Conservation (phyloP, 371 early-diverging fungal species). For the Coemansia sp. region DNA sequence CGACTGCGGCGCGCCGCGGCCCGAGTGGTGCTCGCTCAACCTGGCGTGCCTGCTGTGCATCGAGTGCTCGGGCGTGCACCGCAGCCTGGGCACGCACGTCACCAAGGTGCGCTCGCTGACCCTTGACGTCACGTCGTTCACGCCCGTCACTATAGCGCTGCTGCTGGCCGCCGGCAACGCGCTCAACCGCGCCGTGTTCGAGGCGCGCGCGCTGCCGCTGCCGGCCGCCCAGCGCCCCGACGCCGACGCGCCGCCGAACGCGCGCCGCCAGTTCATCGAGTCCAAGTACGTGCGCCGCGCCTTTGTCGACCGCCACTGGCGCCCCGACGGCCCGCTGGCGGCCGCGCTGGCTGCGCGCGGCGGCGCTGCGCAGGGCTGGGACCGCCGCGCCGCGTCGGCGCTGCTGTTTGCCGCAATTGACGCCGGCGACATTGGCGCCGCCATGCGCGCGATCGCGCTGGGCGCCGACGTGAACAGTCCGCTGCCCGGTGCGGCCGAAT, state of each 20-base stretch:
- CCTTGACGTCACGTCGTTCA: slow-evolving; percentile 63
- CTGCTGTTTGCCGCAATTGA: slow-evolving; percentile 35
- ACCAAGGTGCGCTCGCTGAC: slow-evolving; percentile 84
- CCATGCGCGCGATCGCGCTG: slow-evolving; percentile 35
- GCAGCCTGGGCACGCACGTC: slow-evolving; percentile 92
- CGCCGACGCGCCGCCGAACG: slow-evolving; percentile 37
- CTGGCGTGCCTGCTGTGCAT: slow-evolving; percentile 94
- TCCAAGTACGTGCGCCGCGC: slow-evolving; percentile 55
- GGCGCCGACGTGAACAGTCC: slow-evolving; percentile 24
- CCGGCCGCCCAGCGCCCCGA: slow-evolving; percentile 17
- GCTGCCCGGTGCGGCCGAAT: not conserved
- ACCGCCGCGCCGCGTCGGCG: slow-evolving; percentile 4
- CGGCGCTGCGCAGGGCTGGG: slow-evolving; percentile 9
- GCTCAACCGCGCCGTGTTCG: slow-evolving; percentile 24
- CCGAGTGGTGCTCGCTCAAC: slow-evolving; percentile 94
- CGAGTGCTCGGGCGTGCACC: slow-evolving; percentile 96
- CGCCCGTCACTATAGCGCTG: slow-evolving; percentile 36
- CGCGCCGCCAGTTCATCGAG: slow-evolving; percentile 51
- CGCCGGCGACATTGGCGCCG: slow-evolving; percentile 12
- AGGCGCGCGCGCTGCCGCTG: slow-evolving; percentile 8
- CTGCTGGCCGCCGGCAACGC: slow-evolving; percentile 35
- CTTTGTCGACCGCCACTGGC: slow-evolving; percentile 51
- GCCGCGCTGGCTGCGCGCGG: not conserved
- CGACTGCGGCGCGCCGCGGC: slow-evolving; percentile 78
- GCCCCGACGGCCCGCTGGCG: not conserved